Conservation (phyloP, 805 yeast species). For the Debaryomyces hansenii region DNA sequence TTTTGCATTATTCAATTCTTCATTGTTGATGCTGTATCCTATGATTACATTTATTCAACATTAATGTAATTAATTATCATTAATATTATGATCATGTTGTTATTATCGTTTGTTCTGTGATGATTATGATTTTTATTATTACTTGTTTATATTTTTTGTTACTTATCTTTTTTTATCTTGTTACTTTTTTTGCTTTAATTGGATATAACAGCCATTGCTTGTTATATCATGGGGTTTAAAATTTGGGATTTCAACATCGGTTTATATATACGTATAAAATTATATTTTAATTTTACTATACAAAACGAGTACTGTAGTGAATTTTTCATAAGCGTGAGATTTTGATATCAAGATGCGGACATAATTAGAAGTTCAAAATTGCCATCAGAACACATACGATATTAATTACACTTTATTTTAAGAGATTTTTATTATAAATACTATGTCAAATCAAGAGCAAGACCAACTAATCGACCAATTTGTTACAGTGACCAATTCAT, state of each 20-base stretch:
- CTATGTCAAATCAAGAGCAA: constrained; percentile 18
- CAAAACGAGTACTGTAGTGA: neutral
- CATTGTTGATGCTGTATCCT: constrained; percentile 39
- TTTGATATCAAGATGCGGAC: neutral
- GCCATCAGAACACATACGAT: constrained; percentile 9
- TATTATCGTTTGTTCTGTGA: constrained; percentile 14
- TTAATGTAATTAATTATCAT: constrained; percentile 36
- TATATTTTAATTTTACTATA: constrained; percentile 3
- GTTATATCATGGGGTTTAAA: constrained; percentile 33
- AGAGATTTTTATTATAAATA: neutral
- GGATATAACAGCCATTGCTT: constrained; percentile 8
- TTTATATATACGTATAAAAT: constrained; percentile 18
- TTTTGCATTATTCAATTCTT: constrained; percentile 43
- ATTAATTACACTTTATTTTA: too few species aligned
- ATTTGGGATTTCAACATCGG: constrained; percentile 54
- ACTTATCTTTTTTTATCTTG: constrained; percentile 5
- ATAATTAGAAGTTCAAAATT: neutral
- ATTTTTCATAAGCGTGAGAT: neutral
- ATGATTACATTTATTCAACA: constrained; percentile 50
- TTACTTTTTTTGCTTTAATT: constrained; percentile 11
- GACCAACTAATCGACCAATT: constrained; percentile 32
- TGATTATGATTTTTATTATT: constrained; percentile 15
- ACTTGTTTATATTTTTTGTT: constrained; percentile 7
- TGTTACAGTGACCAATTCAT: constrained; percentile 34
- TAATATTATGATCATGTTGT: constrained; percentile 18